Conservation (phyloP, 1,139 yeast genomes). For the Protomyces gravidus region DNA sequence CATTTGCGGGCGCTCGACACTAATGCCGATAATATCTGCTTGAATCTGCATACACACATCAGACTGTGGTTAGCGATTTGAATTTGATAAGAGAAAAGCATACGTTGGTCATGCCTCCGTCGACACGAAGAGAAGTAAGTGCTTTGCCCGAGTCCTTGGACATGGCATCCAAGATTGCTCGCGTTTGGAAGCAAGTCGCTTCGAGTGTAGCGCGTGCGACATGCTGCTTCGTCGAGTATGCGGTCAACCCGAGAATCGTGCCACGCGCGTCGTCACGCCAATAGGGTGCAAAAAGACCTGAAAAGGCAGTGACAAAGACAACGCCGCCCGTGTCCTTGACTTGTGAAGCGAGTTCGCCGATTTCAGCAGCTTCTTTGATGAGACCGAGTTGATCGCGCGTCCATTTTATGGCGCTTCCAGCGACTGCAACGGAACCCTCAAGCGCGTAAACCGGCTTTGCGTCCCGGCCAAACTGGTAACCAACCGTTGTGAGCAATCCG, state of each 20-base stretch:
- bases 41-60: constrained; percentile 92
- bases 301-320: constrained; percentile 90
- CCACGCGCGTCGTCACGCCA: constrained; percentile 95
- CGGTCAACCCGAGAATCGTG: constrained; percentile 86
- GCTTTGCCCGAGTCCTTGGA: constrained; percentile 69
- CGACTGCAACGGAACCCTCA: constrained; percentile 91
- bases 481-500: constrained; percentile 85
- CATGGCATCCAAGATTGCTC: constrained; percentile 89
- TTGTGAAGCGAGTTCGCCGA: constrained; percentile 82
- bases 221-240: constrained; percentile 79
- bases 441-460: constrained; percentile 74
- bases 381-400: constrained; percentile 82
- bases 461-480: constrained; percentile 76
- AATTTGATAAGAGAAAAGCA: neutral
- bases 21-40: constrained; percentile 81
- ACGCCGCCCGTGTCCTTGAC: constrained; percentile 86
- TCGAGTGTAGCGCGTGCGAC: constrained; percentile 92
- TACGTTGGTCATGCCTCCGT: constrained; percentile 85
- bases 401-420: constrained; percentile 95
- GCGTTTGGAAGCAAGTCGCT: constrained; percentile 90
- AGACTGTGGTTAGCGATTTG: constrained; percentile 44
- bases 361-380: constrained; percentile 75
- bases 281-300: constrained; percentile 92
- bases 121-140: constrained; percentile 57
- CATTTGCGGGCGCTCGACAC: constrained; percentile 73